Evolutionary conservation across 2,329 filamentous ascomycete genomes (phyloP), one percentile per base, ranked within the genome.

Genomic region (Coniella lustricola): DNA sequence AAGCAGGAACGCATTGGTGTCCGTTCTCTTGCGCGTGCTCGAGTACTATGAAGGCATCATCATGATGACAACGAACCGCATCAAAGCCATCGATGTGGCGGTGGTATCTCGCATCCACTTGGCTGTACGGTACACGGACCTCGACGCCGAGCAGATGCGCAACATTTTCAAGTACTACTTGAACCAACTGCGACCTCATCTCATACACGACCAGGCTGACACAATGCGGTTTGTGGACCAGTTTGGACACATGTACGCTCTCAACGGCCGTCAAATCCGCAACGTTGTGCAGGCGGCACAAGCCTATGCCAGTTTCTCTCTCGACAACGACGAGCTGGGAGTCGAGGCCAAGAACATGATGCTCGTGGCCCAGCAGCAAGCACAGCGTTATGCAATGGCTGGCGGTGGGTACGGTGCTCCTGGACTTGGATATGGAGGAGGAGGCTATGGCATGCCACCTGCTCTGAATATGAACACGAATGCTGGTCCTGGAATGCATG

Each of bases 11-110:
- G 54, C 55, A 3, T 46, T 56, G 12, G 52, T 57, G 5, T 56
- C 54, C 7, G 55, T 57, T 3, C 49, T 54, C 4, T 40, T 57
- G 17, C 44, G 49, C 16, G 44, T 51, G 17, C 45, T 51, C 14
- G 49, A 52, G 32, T 52, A 52, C 36, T 54, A 51, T 38, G 41
- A 50, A 38, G 53, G 53, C 3, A 53, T 55, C 31, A 50, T 50
- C 18, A 47, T 55, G 25, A 48, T 56, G 22, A 59, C 56, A 4
- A 59, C 56, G 3, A 59, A 60, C 39, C 57, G 55, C 7, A 56
- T 60, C 29, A 51, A 45, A 14, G 41, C 46, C 22, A 51, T 59
- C 40, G 58, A 60, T 48, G 49, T 55, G 14, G 57, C 57, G 2
- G 56, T 60, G 9, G 46, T 55, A 35, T 59, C 53, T 2, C 50